Evolutionary conservation across 352 stramenopile genomes (phyloP), one percentile per base, ranked within the genome.

Genomic region (Hyaloperonospora arabidopsidis): DNA sequence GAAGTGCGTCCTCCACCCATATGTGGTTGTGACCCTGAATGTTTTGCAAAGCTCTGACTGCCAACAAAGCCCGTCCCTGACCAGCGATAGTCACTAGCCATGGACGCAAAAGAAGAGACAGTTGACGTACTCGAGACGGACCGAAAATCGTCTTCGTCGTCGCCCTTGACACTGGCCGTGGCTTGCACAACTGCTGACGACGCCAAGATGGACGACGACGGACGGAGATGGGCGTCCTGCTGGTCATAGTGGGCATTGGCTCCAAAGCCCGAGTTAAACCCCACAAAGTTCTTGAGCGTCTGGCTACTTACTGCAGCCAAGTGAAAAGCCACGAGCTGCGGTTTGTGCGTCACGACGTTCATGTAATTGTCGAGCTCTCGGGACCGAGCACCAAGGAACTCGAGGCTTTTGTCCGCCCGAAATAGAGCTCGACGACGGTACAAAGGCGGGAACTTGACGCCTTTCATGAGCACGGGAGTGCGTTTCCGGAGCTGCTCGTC

Each of bases 381-480:
- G 40, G 73, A 78, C 45, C 81, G 63, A 15, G 56, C 60, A 12
- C 81, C 79, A 0, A 92, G 48, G 46, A 92, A 92, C 40, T 86
- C 74, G 32, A 70, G 58, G 54, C 67, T 79, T 29, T 87, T 71
- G 44, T 89, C 68, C 38, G 65, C 65, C 36, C 81, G 77, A 55
- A 92, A 89, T 5, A 92, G 53, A 45, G 70, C 73, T 32, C 71
- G 73, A 5, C 79, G 77, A 1, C 81, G 77, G 63, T 92, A 78
- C 28, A 89, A 65, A 19, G 79, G 75, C 34, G 81, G 81, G 59
- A 92, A 92, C 66, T 92, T 88, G 66, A 92, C 84, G 43, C 81
- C 81, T 39, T 92, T 92, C 54, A 92, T 67, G 29, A 87, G 77
- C 44, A 75, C 65, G 1, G 68, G 51, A 51, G 70, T 87, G 54